Conservation (phyloP, 176 grass and related monocot genomes). For the Hyparrhenia diplandra region DNA sequence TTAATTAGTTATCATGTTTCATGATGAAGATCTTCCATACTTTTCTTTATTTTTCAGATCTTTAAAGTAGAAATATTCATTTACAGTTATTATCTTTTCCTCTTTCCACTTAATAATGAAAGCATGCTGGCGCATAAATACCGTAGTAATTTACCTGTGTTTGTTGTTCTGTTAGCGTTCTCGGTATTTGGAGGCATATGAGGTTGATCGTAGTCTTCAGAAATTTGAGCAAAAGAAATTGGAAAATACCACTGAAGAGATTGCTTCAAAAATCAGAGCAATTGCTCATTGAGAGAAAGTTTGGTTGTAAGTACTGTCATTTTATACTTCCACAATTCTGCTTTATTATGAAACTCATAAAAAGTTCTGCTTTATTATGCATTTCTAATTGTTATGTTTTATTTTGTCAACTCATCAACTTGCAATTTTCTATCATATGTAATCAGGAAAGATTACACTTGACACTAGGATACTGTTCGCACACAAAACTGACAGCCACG, state of each 20-base stretch:
- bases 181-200: constrained; percentile 81
- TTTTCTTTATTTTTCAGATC: background rate
- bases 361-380: constrained; percentile 10
- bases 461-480: background rate
- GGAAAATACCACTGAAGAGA: constrained; percentile 48
- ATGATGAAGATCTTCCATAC: background rate
- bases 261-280: constrained; percentile 55
- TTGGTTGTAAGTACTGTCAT: constrained; percentile 74
- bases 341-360: constrained; percentile 19
- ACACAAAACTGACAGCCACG: background rate
- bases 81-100: background rate
- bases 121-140: background rate
- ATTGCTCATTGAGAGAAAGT: constrained; percentile 70
- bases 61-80: background rate
- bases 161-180: constrained; percentile 53
- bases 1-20: background rate
- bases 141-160: background rate
- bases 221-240: constrained; percentile 57
- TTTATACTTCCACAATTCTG: background rate
- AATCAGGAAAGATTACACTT: background rate
- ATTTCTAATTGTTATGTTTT: constrained; percentile 15
- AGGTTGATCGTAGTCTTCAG: constrained; percentile 61
- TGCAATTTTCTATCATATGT: background rate
- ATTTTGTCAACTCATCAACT: background rate
- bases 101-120: background rate